Percentiles rank a stretch among this genome's conserved stretches.
Evolutionary conservation across 176 grass and related monocot species (phyloP).

Genomic region (Metroxylon sagu): DNA sequence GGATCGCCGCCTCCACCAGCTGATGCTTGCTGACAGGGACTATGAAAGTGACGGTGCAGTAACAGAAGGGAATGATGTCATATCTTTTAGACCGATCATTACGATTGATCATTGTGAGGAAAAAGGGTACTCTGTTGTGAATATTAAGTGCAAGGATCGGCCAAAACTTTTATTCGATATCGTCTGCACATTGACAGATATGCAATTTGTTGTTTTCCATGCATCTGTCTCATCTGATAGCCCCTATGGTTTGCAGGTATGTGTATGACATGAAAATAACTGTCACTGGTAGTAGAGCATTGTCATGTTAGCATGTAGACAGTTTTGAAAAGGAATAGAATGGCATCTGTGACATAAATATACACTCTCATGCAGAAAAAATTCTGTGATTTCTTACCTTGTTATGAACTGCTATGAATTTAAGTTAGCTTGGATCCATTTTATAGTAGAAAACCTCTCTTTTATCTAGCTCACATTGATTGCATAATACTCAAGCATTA

Average conservation of each 20-base stretch:
- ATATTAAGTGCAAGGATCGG: conserved; percentile 68
- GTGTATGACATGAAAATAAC: neutral
- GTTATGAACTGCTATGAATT: too few species aligned
- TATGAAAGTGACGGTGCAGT: neutral
- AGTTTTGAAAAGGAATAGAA: too few species aligned
- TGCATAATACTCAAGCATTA: too few species aligned
- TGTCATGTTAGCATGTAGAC: too few species aligned
- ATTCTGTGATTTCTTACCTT: too few species aligned
- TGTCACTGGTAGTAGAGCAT: too few species aligned
- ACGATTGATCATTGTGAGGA: conserved; percentile 73
- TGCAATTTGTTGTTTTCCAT: conserved; percentile 91
- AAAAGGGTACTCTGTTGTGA: conserved; percentile 93
- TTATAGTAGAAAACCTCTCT: too few species aligned
- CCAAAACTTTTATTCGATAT: conserved; percentile 90
- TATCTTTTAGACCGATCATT: conserved; percentile 31
- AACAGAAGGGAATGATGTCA: neutral
- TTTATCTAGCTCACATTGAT: too few species aligned
- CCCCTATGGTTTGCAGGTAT: conserved; percentile 62
- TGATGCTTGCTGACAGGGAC: conserved; percentile 89
- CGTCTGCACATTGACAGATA: conserved; percentile 94
- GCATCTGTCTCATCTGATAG: conserved; percentile 75
- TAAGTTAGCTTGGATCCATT: too few species aligned
- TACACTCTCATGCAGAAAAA: too few species aligned
- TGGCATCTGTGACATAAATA: too few species aligned
- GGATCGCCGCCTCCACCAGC: conserved; percentile 85